Base-by-base conservation (phyloP, 179 eudicot species). In the Spergularia azorica region DNA sequence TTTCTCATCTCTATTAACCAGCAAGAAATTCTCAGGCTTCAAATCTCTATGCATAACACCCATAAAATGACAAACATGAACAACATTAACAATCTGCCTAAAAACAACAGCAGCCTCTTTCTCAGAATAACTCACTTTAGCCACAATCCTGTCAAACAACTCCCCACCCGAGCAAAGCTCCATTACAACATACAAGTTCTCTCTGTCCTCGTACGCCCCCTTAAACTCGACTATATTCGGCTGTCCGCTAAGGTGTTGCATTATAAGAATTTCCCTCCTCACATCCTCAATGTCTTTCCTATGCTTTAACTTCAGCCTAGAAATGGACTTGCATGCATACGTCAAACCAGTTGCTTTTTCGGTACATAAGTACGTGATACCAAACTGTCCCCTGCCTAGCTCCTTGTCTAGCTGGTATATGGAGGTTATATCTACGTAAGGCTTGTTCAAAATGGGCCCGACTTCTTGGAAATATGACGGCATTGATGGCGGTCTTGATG, bases 11-110 rank as follows among this genome's bases (percentile, higher is more conserved):
- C 73, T 79, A 26, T 68, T 84, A 2, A 78, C 83, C 79, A 92
- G 38, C 88, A 92, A 81, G 87, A 90, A 92, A 80, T 92, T 92
- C 87, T 92, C 97, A 58, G 97, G 97, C 85, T 92, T 92, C 79
- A 92, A 83, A 73, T 92, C 97, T 51, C 97, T 79, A 77, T 92
- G 97, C 80, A 92, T 88, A 60, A 92, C 97, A 18, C 97, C 97
- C 97, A 92, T 85, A 57, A 92, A 92, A 92, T 92, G 94, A 50
- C 97, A 92, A 3, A 83, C 92, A 83, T 92, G 91, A 73, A 92
- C 95, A 72, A 90, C 94, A 80, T 87, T 92, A 57, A 92, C 90
- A 79, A 92, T 81, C 83, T 88, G 92, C 67, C 89, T 82, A 41
- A 88, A 87, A 15, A 92, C 63, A 26, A 80, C 77, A 11, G 97